Conservation (phyloP, 2,329 filamentous ascomycete genomes). For the Verticillium albo-atrum region DNA sequence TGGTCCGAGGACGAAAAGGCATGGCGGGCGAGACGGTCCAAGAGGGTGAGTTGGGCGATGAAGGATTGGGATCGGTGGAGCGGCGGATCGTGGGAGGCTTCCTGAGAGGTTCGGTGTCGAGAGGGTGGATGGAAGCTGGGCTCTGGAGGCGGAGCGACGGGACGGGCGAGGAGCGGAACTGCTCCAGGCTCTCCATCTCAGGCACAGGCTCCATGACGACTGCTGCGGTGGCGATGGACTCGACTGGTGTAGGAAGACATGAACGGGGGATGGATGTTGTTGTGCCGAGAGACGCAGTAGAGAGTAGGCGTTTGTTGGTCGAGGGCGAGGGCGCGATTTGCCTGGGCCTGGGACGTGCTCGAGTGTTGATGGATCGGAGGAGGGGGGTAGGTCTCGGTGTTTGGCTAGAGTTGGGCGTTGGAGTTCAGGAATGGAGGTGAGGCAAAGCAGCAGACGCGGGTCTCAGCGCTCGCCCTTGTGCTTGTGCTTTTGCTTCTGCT, state of each 20-base stretch:
- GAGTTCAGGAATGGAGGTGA: background rate
- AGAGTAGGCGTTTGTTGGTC: background rate
- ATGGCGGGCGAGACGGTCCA: conserved; percentile 43
- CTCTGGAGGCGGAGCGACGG: conserved; percentile 47
- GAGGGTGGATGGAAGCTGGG: conserved; percentile 19
- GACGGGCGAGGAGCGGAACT: conserved; percentile 55
- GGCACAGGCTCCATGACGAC: conserved; percentile 61
- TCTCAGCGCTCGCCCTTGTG: background rate
- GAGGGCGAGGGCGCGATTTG: background rate
- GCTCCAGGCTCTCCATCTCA: conserved; percentile 64
- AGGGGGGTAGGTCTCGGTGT: background rate
- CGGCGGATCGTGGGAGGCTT: conserved; percentile 53
- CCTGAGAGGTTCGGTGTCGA: conserved; percentile 37
- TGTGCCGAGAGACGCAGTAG: background rate
- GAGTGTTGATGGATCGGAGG: background rate
- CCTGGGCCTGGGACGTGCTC: background rate
- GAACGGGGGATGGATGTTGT: background rate
- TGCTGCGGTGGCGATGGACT: conserved; percentile 4
- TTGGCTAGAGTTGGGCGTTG: background rate
- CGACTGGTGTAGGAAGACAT: background rate
- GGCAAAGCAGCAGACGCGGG: background rate
- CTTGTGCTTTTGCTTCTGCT: background rate
- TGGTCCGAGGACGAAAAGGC: conserved; percentile 58
- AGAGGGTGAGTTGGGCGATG: conserved; percentile 46
- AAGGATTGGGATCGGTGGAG: conserved; percentile 52